A percentile compares a stretch with the other conserved stretches of the same genome.
phyloP scores from a whole-genome alignment of 2,329 filamentous ascomycete genomes.

The Furcasterigmium furcatum region DNA sequence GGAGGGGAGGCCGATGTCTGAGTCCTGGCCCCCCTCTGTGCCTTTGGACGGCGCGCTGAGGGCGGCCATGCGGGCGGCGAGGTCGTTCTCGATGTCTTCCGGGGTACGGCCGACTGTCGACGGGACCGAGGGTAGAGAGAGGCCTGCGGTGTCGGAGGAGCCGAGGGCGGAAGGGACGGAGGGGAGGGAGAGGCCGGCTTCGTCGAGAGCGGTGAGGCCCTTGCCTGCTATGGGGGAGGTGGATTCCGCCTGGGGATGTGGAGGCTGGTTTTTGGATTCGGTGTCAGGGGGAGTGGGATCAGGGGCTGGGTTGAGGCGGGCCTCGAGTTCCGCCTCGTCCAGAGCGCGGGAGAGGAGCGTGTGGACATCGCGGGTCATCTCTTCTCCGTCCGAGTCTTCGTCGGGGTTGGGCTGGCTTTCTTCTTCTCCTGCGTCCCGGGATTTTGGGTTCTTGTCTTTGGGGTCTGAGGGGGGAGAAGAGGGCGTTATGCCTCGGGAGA shows the following conservation, averaged over 20 bases:
- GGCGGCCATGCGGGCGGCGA: slow-evolving; percentile 50
- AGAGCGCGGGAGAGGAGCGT: slow-evolving; percentile 40
- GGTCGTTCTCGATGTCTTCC: slow-evolving; percentile 37
- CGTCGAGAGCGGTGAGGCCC: neutral
- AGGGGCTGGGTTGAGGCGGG: slow-evolving; percentile 6
- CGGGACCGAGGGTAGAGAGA: slow-evolving; percentile 36
- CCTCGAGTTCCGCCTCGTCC: slow-evolving; percentile 40
- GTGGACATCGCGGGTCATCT: slow-evolving; percentile 40
- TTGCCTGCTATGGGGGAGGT: neutral
- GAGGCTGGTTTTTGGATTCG: too few relatives aligned
- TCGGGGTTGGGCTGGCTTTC: slow-evolving; percentile 15
- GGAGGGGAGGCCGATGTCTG: slow-evolving; percentile 37
- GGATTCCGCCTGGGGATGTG: neutral
- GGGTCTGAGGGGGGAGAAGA: neutral
- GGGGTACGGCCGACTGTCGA: slow-evolving; percentile 24
- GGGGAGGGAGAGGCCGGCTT: slow-evolving; percentile 33
- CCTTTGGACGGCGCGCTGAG: slow-evolving; percentile 37
- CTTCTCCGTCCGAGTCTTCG: slow-evolving; percentile 48
- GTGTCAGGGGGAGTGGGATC: neutral
- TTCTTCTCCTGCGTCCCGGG: neutral
- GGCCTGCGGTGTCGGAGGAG: slow-evolving; percentile 6
- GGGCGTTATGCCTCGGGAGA: slow-evolving; percentile 26
- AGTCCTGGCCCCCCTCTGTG: too few relatives aligned
- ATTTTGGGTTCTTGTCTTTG: slow-evolving; percentile 1
- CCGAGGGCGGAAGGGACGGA: slow-evolving; percentile 35